Evolutionary conservation across 371 early-diverging fungal genomes (phyloP), one percentile per base, ranked within the genome.

Genomic region (Syncephalastrum contaminatum): DNA sequence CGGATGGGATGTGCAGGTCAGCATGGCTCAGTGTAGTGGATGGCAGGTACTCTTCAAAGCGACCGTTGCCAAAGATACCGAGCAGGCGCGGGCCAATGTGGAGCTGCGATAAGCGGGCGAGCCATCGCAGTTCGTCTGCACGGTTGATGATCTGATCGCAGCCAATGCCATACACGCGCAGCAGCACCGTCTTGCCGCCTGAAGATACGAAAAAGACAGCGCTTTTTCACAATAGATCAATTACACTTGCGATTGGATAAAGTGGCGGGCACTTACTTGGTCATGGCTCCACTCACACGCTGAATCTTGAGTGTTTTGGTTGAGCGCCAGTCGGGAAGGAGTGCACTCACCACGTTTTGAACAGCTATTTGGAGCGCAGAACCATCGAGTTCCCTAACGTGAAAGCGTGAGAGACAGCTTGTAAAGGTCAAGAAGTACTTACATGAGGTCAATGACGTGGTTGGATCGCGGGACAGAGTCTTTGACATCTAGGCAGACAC

Each of bases 61-160:
- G 79, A 10, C 96, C 96, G 56, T 95, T 95, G 27, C 79, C 82
- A 72, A 95, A 95, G n/a, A 84, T 85, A 0, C 85, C 92, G n/a
- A 92, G 67, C 30, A 95, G 60, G 7, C 73, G 76, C 4, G 96
- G 93, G 10, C 95, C 94, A 20, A 92, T 82, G 1, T 86, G 81
- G 46, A 87, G 69, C 2, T 75, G 72, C 12, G 89, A 87, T 20
- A 95, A 65, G 43, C 86, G 83, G 41, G 70, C 60, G 27, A 95
- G 70, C 90, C 92, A 93, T 21, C 76, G 74, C 36, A 95, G 79
- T 62, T 95, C 96, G 42, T 86, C 83, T 24, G 85, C 77, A 45
- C 96, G 78, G 22, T 85, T 82, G 53, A 94, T 63, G 24, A 94
- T 67, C 50, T 89, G 78, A 21, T 92, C 92, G 36, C 86, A 86